phyloP scores from a whole-genome alignment of 2,329 filamentous ascomycete species.

The Talaromyces piceae region DNA sequence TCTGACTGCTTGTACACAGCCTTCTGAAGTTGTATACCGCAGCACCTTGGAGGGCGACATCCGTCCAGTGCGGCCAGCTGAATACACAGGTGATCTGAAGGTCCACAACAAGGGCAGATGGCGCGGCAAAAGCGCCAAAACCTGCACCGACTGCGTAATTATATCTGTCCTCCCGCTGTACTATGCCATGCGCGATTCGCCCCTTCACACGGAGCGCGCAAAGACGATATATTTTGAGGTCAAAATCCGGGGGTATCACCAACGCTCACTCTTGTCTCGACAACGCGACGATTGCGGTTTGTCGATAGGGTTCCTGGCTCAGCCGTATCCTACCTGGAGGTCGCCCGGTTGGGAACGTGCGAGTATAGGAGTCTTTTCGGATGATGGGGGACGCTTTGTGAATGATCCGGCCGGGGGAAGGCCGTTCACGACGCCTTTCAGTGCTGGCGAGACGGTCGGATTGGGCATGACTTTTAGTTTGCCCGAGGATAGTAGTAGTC shows the following conservation, averaged over 20 bases:
- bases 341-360: conserved; percentile 58
- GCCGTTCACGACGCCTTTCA: conserved; percentile 50
- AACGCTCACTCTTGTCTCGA: conserved; percentile 23
- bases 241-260: conserved; percentile 39
- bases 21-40: conserved; percentile 35
- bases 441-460: conserved; percentile 49
- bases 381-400: conserved; percentile 57
- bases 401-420: conserved; percentile 55
- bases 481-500: conserved; percentile 27
- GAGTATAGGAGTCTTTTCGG: conserved; percentile 54
- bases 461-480: conserved; percentile 50
- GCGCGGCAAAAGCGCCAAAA: conserved; percentile 37
- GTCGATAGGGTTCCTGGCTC: conserved; percentile 53
- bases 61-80: conserved; percentile 33
- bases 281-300: conserved; percentile 45
- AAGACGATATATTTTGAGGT: conserved; percentile 57
- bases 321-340: conserved; percentile 55
- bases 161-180: conserved; percentile 52
- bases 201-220: conserved; percentile 36
- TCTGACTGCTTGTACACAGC: conserved; percentile 19
- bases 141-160: conserved; percentile 45
- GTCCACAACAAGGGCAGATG: conserved; percentile 33
- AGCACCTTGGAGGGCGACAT: conserved; percentile 40
- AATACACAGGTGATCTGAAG: conserved; percentile 8
- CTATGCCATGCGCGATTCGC: conserved; percentile 44